Evolutionary conservation across 2,329 filamentous ascomycete species (phyloP).

Genomic region (Xylaria sp.): DNA sequence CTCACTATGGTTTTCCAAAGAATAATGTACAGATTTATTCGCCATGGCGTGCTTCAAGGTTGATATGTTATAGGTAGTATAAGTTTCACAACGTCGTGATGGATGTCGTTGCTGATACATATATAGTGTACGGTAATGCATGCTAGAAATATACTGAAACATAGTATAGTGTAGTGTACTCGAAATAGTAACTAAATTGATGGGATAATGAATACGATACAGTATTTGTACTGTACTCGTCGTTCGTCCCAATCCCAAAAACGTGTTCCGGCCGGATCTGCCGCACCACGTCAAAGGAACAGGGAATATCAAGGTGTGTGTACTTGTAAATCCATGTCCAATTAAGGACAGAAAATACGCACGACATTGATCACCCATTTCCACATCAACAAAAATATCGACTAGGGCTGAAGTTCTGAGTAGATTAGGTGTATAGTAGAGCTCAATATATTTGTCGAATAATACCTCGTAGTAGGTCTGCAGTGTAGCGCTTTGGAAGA

Average conservation of each 20-base stretch:
- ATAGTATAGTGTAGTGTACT: background rate
- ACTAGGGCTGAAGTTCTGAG: slow-evolving; percentile 25
- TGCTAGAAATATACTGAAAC: background rate
- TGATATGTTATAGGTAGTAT: too few species aligned
- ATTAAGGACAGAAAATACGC: background rate
- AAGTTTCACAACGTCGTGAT: too few species aligned
- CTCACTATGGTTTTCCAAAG: too few species aligned
- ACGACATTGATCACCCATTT: background rate
- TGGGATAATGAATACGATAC: slow-evolving; percentile 12
- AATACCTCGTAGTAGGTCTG: background rate
- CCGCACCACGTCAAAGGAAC: background rate
- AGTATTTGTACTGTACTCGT: background rate
- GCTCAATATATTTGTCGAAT: background rate
- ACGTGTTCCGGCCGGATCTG: background rate
- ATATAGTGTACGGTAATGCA: background rate
- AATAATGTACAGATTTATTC: background rate
- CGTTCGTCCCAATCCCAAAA: background rate
- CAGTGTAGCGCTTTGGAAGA: background rate
- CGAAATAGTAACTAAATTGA: slow-evolving; percentile 2
- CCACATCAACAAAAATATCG: background rate
- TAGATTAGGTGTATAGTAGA: too few species aligned
- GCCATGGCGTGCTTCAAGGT: background rate
- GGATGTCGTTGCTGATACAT: background rate
- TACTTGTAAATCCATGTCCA: slow-evolving; percentile 2
- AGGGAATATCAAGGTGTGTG: background rate